Evolutionary conservation across 2,329 filamentous ascomycete genomes (phyloP).

Genomic region (Cercospora canescens): DNA sequence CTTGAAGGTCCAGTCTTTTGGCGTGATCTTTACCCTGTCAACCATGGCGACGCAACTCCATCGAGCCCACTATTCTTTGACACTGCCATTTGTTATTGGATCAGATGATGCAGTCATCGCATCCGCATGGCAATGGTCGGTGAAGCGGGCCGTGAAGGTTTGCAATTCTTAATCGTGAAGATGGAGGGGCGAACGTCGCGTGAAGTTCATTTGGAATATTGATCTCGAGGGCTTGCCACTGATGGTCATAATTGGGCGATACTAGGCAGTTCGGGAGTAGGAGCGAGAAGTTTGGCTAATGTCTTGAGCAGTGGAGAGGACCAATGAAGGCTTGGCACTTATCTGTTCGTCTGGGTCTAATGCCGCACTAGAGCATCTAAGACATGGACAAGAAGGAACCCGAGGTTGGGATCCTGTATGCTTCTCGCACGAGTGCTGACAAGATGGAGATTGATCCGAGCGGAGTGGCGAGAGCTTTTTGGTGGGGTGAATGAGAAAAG

Average conservation of each 20-base stretch:
- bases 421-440: background rate
- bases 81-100: background rate
- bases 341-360: background rate
- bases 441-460: background rate
- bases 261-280: background rate
- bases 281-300: background rate
- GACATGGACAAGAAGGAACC: background rate
- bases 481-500: background rate
- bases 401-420: background rate
- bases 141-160: background rate
- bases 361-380: slow-evolving; percentile 7
- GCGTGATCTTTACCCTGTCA: background rate
- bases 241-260: background rate
- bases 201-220: background rate
- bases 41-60: background rate
- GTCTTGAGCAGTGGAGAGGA: background rate
- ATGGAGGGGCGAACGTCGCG: background rate
- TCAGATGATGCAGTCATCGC: background rate
- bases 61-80: background rate
- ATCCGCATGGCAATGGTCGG: background rate
- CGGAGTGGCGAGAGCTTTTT: background rate
- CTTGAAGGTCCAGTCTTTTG: background rate
- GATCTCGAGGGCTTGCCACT: background rate
- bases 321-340: slow-evolving; percentile 1
- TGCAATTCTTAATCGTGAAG: background rate